Percentiles rank a stretch among this genome's conserved stretches.
Evolutionary conservation across 305 asterid species (phyloP).

Genomic region (Fraxinus latifolia): DNA sequence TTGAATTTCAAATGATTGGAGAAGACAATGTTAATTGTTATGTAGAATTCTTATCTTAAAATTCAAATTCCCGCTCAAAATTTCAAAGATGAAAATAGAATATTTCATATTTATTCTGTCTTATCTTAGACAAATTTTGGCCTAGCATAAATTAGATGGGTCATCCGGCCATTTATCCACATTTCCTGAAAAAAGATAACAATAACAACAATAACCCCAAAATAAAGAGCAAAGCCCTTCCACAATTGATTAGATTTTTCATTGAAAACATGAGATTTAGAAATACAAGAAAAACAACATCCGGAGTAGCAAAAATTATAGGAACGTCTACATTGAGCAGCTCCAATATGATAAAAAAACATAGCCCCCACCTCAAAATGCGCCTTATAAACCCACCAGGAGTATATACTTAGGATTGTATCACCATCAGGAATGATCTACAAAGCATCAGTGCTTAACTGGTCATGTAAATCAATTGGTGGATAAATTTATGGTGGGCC

Average conservation of each 20-base stretch:
- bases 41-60: not conserved
- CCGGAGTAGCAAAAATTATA: not conserved
- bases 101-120: not conserved
- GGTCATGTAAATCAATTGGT: not conserved
- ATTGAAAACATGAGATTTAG: not conserved
- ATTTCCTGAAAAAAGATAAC: not conserved
- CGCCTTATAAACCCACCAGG: not conserved
- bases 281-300: not conserved
- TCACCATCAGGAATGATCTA: not conserved
- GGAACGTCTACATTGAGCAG: not conserved
- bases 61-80: not conserved
- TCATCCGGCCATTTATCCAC: not conserved
- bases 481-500: not conserved
- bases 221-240: not conserved
- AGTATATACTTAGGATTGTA: not conserved
- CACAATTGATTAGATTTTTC: not conserved
- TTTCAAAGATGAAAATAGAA: not conserved
- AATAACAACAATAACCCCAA: not conserved
- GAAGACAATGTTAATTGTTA: not conserved
- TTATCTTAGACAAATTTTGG: not conserved
- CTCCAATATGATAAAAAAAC: not conserved
- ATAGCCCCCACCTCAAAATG: not conserved
- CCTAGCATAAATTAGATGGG: not conserved
- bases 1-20: not conserved
- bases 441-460: not conserved